Evolutionary conservation across 805 yeast species (phyloP).

Genomic region (Candida caryicola): DNA sequence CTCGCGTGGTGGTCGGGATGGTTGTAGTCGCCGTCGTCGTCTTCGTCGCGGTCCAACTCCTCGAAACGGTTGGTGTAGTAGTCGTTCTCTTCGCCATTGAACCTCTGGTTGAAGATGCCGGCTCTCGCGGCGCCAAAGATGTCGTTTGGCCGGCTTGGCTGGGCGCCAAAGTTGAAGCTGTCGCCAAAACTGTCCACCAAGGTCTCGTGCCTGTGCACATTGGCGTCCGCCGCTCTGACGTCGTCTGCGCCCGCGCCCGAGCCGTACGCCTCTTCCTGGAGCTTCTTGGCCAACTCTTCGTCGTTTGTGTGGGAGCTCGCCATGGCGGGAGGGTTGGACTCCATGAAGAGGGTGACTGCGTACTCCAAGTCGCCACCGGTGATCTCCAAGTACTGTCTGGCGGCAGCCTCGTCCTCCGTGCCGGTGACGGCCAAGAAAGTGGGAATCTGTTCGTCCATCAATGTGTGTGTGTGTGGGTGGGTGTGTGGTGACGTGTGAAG

Average conservation of each 20-base stretch:
- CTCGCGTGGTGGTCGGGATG: slow-evolving; percentile 17
- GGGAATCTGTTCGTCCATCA: slow-evolving; percentile 53
- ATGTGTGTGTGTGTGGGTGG: too few species aligned
- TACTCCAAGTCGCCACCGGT: slow-evolving; percentile 74
- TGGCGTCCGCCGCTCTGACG: slow-evolving; percentile 63
- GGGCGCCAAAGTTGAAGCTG: slow-evolving; percentile 1
- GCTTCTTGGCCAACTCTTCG: slow-evolving; percentile 56
- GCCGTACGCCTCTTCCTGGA: slow-evolving; percentile 62
- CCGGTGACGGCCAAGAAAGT: slow-evolving; percentile 85
- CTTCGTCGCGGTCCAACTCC: slow-evolving; percentile 18
- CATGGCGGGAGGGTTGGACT: slow-evolving; percentile 31
- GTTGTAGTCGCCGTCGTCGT: slow-evolving; percentile 24
- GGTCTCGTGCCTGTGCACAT: slow-evolving; percentile 76
- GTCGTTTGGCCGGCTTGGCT: slow-evolving; percentile 28
- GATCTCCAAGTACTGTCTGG: slow-evolving; percentile 74
- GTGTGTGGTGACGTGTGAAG: too few species aligned
- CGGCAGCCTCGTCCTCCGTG: slow-evolving; percentile 60
- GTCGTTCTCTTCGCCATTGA: slow-evolving; percentile 39
- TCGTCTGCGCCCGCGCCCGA: slow-evolving; percentile 10
- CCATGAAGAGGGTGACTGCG: slow-evolving; percentile 83
- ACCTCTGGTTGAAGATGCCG: slow-evolving; percentile 60
- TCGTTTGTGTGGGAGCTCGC: slow-evolving; percentile 26
- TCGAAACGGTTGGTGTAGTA: slow-evolving; percentile 19
- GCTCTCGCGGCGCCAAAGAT: slow-evolving; percentile 49
- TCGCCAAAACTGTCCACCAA: slow-evolving; percentile 47